These are phyloP conservation scores for Neofusicoccum kwambonambiense DNA, from an alignment of 2,329 filamentous ascomycete genomes.

Conservation along the genomic window DNA sequence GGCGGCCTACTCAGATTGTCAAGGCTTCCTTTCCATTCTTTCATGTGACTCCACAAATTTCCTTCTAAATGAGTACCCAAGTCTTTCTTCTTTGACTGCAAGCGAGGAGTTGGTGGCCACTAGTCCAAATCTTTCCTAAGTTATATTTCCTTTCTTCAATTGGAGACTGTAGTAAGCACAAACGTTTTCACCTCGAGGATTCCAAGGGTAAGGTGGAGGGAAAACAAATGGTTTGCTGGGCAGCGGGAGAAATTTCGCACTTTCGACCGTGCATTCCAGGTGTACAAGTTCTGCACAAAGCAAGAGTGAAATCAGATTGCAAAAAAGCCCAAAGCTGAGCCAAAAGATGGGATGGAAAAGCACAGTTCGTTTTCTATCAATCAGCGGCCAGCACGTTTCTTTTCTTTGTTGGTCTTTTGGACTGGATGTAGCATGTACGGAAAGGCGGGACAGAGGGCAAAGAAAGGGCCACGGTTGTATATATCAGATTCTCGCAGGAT, in stretches of 20 bases:
- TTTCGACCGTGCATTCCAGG: background rate
- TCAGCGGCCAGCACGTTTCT: background rate
- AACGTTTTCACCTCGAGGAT: background rate
- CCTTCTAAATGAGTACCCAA: conserved; percentile 1
- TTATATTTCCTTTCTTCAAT: background rate
- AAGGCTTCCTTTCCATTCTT: background rate
- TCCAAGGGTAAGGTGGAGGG: background rate
- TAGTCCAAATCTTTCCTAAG: background rate
- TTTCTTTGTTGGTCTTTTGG: background rate
- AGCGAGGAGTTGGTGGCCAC: conserved; percentile 12
- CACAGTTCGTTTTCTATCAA: background rate
- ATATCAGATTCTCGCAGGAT: background rate
- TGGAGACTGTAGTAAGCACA: background rate
- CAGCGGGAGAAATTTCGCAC: background rate
- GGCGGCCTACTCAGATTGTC: conserved; percentile 4
- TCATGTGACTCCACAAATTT: background rate
- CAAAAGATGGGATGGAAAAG: background rate
- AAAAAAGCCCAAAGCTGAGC: background rate
- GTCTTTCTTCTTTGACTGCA: background rate
- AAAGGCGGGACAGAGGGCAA: background rate
- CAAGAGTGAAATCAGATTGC: conserved; percentile 10
- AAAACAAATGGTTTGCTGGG: background rate
- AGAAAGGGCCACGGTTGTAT: background rate
- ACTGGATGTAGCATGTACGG: background rate
- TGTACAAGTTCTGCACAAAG: conserved; percentile 12